A percentile compares a stretch with the other conserved stretches of the same genome.
These are phyloP conservation scores for Penicillium lagena DNA, from an alignment of 495 filamentous ascomycete species.

Conservation along the genomic window DNA sequence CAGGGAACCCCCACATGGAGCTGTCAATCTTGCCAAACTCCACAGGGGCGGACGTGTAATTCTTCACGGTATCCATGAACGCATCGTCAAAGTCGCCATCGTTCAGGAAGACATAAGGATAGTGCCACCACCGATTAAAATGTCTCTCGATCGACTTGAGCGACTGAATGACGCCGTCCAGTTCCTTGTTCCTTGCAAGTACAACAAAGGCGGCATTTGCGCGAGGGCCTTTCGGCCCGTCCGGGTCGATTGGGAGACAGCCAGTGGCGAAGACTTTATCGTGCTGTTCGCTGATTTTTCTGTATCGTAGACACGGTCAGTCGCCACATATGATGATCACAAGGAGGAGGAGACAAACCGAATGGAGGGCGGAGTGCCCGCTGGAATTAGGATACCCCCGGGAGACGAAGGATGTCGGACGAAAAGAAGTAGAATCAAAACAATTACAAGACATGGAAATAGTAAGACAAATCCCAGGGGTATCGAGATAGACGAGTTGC, in stretches of 20 bases:
- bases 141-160: slow-evolving; percentile 97
- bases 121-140: slow-evolving; percentile 99
- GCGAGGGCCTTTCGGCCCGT: slow-evolving; percentile 59
- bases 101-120: slow-evolving; percentile 98
- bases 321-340: not conserved
- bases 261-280: slow-evolving; percentile 95
- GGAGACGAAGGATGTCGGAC: slow-evolving; percentile 81
- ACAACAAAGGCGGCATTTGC: slow-evolving; percentile 96
- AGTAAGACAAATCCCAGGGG: slow-evolving; percentile 88
- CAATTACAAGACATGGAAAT: slow-evolving; percentile 86
- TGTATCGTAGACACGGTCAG: slow-evolving; percentile 26
- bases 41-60: slow-evolving; percentile 79
- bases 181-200: slow-evolving; percentile 90
- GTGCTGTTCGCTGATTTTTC: slow-evolving; percentile 94
- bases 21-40: slow-evolving; percentile 94
- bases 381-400: slow-evolving; percentile 79
- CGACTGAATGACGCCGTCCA: slow-evolving; percentile 92
- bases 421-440: slow-evolving; percentile 86
- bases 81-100: slow-evolving; percentile 92
- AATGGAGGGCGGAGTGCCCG: slow-evolving; percentile 84
- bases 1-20: slow-evolving; percentile 91
- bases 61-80: slow-evolving; percentile 82
- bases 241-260: slow-evolving; percentile 55
- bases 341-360: slow-evolving; percentile 51
- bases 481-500: slow-evolving; percentile 90